Conservation (phyloP, 1,284 basidiomycete genomes). For the Trichosporon ovoides region DNA sequence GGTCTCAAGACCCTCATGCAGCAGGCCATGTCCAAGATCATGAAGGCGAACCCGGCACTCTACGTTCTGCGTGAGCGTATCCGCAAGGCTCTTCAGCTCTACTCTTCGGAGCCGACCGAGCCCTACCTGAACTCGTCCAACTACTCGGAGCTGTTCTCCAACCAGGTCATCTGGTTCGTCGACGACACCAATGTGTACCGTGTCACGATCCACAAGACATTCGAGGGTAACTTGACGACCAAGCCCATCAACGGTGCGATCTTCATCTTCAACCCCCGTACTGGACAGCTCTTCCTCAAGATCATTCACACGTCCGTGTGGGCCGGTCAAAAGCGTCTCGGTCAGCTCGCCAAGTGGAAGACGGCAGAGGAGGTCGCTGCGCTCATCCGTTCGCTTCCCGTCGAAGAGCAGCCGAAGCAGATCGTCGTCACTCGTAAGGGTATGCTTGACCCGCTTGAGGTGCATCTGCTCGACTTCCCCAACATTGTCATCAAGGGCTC, state of each 20-base stretch:
- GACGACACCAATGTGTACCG: conserved; percentile 99
- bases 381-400: conserved; percentile 89
- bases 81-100: conserved; percentile 94
- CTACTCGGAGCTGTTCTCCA: conserved; percentile 94
- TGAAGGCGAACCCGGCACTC: conserved; percentile 76
- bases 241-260: conserved; percentile 99
- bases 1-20: conserved; percentile 96
- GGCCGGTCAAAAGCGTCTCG: conserved; percentile 99
- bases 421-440: conserved; percentile 99
- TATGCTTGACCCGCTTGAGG: conserved; percentile 97
- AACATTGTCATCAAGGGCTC: conserved; percentile 99
- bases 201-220: conserved; percentile 99
- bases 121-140: conserved; percentile 91
- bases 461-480: conserved; percentile 98
- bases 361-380: conserved; percentile 99
- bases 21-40: conserved; percentile 99
- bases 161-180: conserved; percentile 99
- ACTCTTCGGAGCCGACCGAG: conserved; percentile 98
- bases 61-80: conserved; percentile 98
- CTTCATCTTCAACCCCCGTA: conserved; percentile 99
- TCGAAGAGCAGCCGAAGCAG: conserved; percentile 99
- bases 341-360: conserved; percentile 95
- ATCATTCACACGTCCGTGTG: conserved; percentile 99
- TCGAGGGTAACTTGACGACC: conserved; percentile 98
- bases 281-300: conserved; percentile 97